These are phyloP conservation scores for Oryza punctata DNA, from an alignment of 176 grass and related monocot genomes.

Conservation along the genomic window DNA sequence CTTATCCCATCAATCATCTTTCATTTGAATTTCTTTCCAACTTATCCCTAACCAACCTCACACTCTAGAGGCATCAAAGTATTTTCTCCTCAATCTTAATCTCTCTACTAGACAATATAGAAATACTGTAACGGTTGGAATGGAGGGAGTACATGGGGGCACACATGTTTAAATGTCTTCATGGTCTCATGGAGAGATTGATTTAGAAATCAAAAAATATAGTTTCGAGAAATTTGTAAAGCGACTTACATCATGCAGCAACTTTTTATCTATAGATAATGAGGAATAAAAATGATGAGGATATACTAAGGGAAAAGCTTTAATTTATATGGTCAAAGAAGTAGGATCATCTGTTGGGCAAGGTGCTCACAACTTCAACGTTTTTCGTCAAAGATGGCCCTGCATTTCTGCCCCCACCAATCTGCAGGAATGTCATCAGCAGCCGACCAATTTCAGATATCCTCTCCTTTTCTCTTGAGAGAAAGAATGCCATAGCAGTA, in stretches of 20 bases:
- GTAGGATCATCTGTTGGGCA: neutral
- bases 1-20: no score
- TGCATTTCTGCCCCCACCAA: constrained; percentile 32
- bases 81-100: no score
- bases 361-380: neutral
- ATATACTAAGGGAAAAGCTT: constrained; percentile 8
- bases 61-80: no score
- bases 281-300: neutral
- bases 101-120: no score
- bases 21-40: no score
- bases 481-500: constrained; percentile 16
- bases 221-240: neutral
- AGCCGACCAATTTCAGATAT: neutral
- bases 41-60: no score
- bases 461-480: constrained; percentile 5
- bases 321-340: constrained; percentile 29
- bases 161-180: neutral
- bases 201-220: neutral
- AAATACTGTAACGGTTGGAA: no score
- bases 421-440: neutral
- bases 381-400: constrained; percentile 28
- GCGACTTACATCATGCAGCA: neutral
- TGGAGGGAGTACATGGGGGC: neutral
- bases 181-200: neutral
- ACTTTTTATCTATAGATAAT: neutral